Percentiles rank a stretch among this genome's conserved stretches.
Evolutionary conservation across 2,329 filamentous ascomycete species (phyloP).

Genomic region (Aspergillus phoenicis): DNA sequence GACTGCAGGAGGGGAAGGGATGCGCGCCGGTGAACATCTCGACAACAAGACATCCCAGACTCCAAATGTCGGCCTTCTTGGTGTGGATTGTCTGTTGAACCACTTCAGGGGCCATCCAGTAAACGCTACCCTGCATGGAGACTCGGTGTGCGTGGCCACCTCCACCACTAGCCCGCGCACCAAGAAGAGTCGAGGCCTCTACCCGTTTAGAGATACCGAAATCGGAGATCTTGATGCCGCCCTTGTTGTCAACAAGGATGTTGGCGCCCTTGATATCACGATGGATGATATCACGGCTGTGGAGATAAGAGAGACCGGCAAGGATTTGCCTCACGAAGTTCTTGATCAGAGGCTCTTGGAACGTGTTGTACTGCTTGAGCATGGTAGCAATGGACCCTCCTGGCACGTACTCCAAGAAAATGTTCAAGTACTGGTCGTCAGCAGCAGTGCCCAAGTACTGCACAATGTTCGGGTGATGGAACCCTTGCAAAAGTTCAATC

Average conservation of each 20-base stretch:
- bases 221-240: slow-evolving; percentile 98
- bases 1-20: slow-evolving; percentile 94
- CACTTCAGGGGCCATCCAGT: slow-evolving; percentile 99
- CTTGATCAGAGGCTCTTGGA: slow-evolving; percentile 88
- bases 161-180: slow-evolving; percentile 41
- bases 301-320: slow-evolving; percentile 87
- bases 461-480: slow-evolving; percentile 96
- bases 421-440: slow-evolving; percentile 89
- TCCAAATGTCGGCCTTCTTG: slow-evolving; percentile 98
- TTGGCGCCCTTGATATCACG: slow-evolving; percentile 99
- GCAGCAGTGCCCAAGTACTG: slow-evolving; percentile 96
- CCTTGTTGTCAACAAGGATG: slow-evolving; percentile 98
- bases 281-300: slow-evolving; percentile 94
- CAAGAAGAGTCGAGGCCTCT: slow-evolving; percentile 81
- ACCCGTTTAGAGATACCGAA: slow-evolving; percentile 99
- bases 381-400: slow-evolving; percentile 97
- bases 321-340: slow-evolving; percentile 98
- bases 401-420: slow-evolving; percentile 99
- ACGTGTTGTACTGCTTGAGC: slow-evolving; percentile 96
- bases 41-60: slow-evolving; percentile 90
- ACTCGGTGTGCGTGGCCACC: slow-evolving; percentile 55
- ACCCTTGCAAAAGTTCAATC: slow-evolving; percentile 87
- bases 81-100: slow-evolving; percentile 98
- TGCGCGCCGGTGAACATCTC: slow-evolving; percentile 99
- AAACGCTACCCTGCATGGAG: slow-evolving; percentile 94